Conservation (phyloP, 176 grass and related monocot genomes). For the Chloris gayana region DNA sequence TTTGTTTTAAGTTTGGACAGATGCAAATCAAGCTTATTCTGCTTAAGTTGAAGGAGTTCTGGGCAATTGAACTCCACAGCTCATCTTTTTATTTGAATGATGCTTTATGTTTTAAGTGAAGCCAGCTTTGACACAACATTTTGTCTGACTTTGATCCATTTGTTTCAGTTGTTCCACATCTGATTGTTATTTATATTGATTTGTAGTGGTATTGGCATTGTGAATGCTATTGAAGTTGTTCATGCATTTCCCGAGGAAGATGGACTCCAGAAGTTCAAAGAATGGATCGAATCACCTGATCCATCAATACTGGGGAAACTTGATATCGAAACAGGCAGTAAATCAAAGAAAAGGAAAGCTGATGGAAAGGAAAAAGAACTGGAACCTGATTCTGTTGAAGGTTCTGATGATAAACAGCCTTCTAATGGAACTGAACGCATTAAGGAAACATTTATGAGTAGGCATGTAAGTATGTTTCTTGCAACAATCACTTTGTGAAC, state of each 20-base stretch:
- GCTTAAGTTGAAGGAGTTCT: conserved; percentile 15
- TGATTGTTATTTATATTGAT: conserved; percentile 25
- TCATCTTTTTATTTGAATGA: background rate
- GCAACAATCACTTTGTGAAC: conserved; percentile 3
- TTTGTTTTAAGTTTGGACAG: too few species aligned
- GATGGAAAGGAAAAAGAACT: conserved; percentile 42
- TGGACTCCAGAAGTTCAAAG: conserved; percentile 84
- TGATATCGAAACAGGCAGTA: conserved; percentile 47
- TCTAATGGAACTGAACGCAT: conserved; percentile 44
- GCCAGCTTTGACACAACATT: background rate
- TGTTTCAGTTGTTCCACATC: background rate
- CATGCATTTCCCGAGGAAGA: conserved; percentile 95
- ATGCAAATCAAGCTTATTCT: background rate
- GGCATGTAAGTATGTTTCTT: conserved; percentile 69
- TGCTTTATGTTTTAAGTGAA: background rate
- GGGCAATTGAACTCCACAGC: background rate
- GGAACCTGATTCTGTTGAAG: conserved; percentile 42
- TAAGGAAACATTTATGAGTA: conserved; percentile 87
- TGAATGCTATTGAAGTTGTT: conserved; percentile 98
- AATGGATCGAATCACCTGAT: conserved; percentile 99
- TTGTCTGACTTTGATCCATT: background rate
- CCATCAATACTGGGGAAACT: conserved; percentile 77
- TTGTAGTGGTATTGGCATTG: conserved; percentile 95
- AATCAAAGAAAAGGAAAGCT: conserved; percentile 62
- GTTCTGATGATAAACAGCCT: conserved; percentile 53